Evolutionary conservation across 2,329 filamentous ascomycete genomes (phyloP).

Genomic region (Cladosporium austrohemisphaericum): DNA sequence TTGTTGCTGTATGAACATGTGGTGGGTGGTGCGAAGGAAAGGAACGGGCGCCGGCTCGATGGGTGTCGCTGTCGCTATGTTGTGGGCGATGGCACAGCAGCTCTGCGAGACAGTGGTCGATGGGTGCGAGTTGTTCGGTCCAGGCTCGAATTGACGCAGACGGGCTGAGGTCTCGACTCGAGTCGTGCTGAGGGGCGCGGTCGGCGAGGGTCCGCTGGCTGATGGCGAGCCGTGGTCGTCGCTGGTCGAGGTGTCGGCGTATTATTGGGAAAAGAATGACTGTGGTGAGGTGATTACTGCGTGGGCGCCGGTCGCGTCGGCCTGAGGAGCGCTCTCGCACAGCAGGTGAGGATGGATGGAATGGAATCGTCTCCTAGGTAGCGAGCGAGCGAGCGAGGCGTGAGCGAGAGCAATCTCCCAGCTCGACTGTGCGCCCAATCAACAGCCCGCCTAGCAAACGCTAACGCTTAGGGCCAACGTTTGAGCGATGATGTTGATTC

Average conservation of each 20-base stretch:
- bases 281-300: slow-evolving; percentile 13
- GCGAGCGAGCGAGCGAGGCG: background rate
- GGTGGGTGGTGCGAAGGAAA: slow-evolving; percentile 7
- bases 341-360: slow-evolving; percentile 9
- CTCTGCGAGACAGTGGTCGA: background rate
- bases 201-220: slow-evolving; percentile 3
- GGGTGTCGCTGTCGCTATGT: background rate
- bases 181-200: background rate
- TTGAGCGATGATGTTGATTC: too few relatives aligned
- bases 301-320: slow-evolving; percentile 1
- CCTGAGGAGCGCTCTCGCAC: slow-evolving; percentile 1
- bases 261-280: slow-evolving; percentile 14
- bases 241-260: background rate
- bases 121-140: slow-evolving; percentile 2
- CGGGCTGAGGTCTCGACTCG: slow-evolving; percentile 9
- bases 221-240: background rate
- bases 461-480: too few relatives aligned
- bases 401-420: background rate
- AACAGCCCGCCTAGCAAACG: too few relatives aligned
- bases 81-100: background rate
- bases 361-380: background rate
- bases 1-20: slow-evolving; percentile 7
- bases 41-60: slow-evolving; percentile 1
- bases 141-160: slow-evolving; percentile 6
- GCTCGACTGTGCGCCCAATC: too few relatives aligned